Base-by-base conservation (phyloP, 495 filamentous ascomycete species). In the Penicillium ucsense region DNA sequence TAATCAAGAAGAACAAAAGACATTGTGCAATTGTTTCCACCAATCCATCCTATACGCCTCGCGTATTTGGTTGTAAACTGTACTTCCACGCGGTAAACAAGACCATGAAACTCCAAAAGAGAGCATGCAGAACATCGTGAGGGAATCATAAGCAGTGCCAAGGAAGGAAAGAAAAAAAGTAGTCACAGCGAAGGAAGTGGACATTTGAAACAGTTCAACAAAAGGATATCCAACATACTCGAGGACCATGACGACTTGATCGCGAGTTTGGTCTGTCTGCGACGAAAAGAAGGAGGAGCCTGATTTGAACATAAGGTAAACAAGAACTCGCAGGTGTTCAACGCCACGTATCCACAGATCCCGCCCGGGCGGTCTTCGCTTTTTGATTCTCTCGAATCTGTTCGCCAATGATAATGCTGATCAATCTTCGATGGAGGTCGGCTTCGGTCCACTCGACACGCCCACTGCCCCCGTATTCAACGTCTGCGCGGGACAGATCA, bases 321-420 rank as follows among this genome's bases (percentile, higher is more conserved):
- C 35, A 28, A 39, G 35, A 31, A 45, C 10, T 10, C 34, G 31
- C 38, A 35, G 33, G 35, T 31, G 3, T 6, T 63, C 55, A 60
- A 53, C 57, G 54, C 63, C 63, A 64, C 45, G 60, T 62, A 56
- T 61, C 60, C 31, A 59, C 50, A 32, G 63, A 61, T 31, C 53
- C 49, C 27, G 55, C 54, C 31, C 64, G 54, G 48, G 36, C 52
- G 38, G 51, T 43, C 40, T 58, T 57, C 35, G 55, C 56, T 36
- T 61, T 70, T 43, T 52, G 51, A 40, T 70, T 68, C 39, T 59
- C 59, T 57, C 71, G 57, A 49, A 72, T 68, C 51, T 73, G 64
- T 45, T 73, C 68, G 39, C 71, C 71, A 57, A 73, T 72, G 40
- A 73, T 71, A 35, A 74, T 55, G 48, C 71, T 74, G 38, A 73